phyloP scores from a whole-genome alignment of 176 grass and related monocot species.

The Carex myosuroides region DNA sequence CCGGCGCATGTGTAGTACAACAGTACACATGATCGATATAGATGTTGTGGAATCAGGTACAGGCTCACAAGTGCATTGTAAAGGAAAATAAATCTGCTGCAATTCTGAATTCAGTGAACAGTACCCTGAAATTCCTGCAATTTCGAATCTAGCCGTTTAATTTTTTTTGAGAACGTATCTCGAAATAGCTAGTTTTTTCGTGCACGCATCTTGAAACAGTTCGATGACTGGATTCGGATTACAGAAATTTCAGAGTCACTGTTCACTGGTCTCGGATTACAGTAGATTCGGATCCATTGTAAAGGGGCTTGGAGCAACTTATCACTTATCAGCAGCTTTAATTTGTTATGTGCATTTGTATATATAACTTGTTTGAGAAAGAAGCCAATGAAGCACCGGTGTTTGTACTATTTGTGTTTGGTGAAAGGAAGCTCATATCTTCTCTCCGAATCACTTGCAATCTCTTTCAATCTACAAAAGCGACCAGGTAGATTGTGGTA shows the following conservation, averaged over 20 bases:
- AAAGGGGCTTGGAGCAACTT: background rate
- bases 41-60: too few relatives aligned
- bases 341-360: background rate
- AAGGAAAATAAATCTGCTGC: too few relatives aligned
- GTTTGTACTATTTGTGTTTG: slow-evolving; percentile 4
- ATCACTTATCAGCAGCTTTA: background rate
- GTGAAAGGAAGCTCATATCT: background rate
- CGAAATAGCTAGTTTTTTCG: too few relatives aligned
- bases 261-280: too few relatives aligned
- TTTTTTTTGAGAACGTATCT: too few relatives aligned
- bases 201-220: too few relatives aligned
- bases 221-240: too few relatives aligned
- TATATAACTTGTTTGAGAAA: background rate
- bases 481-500: background rate
- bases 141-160: too few relatives aligned
- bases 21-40: too few relatives aligned
- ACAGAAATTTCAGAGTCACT: too few relatives aligned
- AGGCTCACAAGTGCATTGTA: background rate
- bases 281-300: background rate
- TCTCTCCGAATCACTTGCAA: background rate
- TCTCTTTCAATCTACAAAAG: background rate
- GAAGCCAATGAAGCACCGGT: background rate
- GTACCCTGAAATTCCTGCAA: too few relatives aligned
- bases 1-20: background rate
- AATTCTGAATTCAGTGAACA: too few relatives aligned